Conservation (phyloP, 2,329 filamentous ascomycete species). For the Neonectria magnoliae region DNA sequence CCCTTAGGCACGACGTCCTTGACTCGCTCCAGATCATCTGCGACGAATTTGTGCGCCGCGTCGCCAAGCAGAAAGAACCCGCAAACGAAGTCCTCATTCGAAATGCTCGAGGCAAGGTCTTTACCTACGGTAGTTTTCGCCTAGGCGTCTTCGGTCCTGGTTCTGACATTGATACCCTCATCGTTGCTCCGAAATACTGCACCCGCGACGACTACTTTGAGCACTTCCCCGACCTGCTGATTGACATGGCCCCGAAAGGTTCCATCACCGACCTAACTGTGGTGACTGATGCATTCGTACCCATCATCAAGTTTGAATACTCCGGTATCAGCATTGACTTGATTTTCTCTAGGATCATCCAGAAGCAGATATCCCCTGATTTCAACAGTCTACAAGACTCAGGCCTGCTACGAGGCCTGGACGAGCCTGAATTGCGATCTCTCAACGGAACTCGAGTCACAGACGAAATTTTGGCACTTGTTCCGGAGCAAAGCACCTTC, state of each 20-base stretch:
- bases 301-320: conserved; percentile 97
- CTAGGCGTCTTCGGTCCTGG: conserved; percentile 94
- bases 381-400: conserved; percentile 82
- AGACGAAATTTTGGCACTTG: conserved; percentile 87
- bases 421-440: conserved; percentile 86
- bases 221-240: conserved; percentile 82
- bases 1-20: conserved; percentile 75
- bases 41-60: conserved; percentile 85
- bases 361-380: conserved; percentile 74
- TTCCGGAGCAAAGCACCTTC: conserved; percentile 91
- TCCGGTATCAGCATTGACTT: conserved; percentile 93
- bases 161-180: conserved; percentile 96
- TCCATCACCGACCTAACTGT: conserved; percentile 85
- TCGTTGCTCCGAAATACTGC: conserved; percentile 91
- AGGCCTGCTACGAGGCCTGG: conserved; percentile 83
- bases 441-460: conserved; percentile 95
- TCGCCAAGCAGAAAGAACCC: conserved; percentile 76
- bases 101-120: conserved; percentile 89
- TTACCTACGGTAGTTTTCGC: conserved; percentile 95
- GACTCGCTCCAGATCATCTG: conserved; percentile 81
- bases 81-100: conserved; percentile 82
- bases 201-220: conserved; percentile 91
- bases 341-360: conserved; percentile 81
- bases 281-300: conserved; percentile 91
- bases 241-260: conserved; percentile 78